Base-by-base conservation (phyloP, 169 alveolate species). In the Plasmodium malariae region DNA sequence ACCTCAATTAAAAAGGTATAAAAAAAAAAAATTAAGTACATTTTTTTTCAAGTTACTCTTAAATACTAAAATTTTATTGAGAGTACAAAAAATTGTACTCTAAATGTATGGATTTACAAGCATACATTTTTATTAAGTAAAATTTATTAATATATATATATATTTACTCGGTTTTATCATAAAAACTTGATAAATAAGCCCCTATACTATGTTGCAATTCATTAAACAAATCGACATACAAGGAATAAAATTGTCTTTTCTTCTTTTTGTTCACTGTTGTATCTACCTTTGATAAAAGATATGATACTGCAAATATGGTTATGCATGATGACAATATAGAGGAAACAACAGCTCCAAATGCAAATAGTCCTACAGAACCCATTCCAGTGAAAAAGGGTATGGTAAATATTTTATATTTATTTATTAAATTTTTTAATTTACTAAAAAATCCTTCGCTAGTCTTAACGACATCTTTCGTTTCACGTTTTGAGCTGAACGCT, bases 261-360 rank as follows among this genome's bases (percentile, higher is more conserved):
- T 71, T 71, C 40, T 48, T 57, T 49, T 71, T 49, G 14, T 71
- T 48, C 28, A 71, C 11, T 12, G 6, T 71, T 34, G 26, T 49
- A 19, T 71, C 85, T 48, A 71, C 59, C 26, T 71, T 71, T 14
- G 85, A 48, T 24, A 71, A 51, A n/a, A 71, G 40, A 51, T 71
- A 71, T 1, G 85, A 45, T 48, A 51, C 62, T n/a, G 24, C 1
- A 71, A 51, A 45, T 0, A 71, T 71, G 0, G 85, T 71, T 71
- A 71, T 21, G 45, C 85, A 71, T 14, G 85, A 71, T 71, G 85
- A 71, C 24, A 71, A 34, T 51, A 71, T 26, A 71, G 85, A 71
- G 1, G 49, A 28, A 48, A 30, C 34, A 24, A 71, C 45, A 6
- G 65, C 62, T 51, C 85, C 85, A 71, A 71, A 7, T 19, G 65